A percentile compares a stretch with the other conserved stretches of the same genome.
phyloP scores from a whole-genome alignment of 495 filamentous ascomycete genomes.

The Margaritispora aquatica region DNA sequence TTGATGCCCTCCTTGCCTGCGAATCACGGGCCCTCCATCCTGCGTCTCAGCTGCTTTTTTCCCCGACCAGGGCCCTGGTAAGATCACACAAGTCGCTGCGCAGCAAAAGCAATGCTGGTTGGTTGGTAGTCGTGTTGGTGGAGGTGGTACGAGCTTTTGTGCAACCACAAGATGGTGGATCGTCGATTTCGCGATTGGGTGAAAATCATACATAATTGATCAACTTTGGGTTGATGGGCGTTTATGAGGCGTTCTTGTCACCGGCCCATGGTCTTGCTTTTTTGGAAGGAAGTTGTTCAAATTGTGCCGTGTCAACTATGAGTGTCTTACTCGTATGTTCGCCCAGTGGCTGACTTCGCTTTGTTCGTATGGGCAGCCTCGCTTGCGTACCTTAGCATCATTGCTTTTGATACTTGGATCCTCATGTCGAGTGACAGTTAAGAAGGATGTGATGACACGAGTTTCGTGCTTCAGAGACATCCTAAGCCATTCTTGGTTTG shows the following conservation, averaged over 20 bases:
- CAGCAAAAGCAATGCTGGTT: neutral
- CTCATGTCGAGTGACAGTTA: neutral
- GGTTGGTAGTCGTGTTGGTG: too few relatives aligned
- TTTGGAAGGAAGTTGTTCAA: too few relatives aligned
- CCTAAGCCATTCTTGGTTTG: slow-evolving; percentile 41
- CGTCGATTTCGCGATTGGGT: too few relatives aligned
- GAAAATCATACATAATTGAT: neutral
- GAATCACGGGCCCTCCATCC: neutral
- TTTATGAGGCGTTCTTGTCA: neutral
- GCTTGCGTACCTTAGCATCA: too few relatives aligned
- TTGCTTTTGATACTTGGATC: neutral
- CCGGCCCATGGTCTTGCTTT: neutral
- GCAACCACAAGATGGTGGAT: neutral
- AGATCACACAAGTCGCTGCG: neutral
- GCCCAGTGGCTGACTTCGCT: neutral
- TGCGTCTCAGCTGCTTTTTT: neutral
- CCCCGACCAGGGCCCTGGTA: neutral
- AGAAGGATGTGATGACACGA: neutral
- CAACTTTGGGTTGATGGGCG: neutral
- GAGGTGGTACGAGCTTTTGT: too few relatives aligned
- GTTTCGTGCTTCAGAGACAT: slow-evolving; percentile 38
- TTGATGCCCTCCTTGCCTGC: neutral
- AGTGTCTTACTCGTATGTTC: neutral
- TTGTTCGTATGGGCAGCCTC: neutral
- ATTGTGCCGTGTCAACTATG: neutral